Evolutionary conservation across 257 asterid species (phyloP), one percentile per base, ranked within the genome.

Genomic region (Lantana camara): DNA sequence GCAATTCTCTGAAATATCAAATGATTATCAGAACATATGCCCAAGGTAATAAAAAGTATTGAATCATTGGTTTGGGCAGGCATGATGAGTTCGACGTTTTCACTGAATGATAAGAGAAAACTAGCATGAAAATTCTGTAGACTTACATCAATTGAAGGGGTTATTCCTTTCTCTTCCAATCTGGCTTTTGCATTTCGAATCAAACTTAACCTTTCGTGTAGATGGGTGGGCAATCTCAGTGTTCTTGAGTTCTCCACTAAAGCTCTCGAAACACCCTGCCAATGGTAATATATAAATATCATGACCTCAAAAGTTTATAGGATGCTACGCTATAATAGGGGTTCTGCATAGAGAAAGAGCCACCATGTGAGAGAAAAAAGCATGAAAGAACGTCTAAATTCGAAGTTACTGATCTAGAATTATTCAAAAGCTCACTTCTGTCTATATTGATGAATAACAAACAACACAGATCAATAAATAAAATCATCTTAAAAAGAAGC

Each of bases 231-330:
- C 80, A 87, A 70, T 74, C 97, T 82, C 66, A 90, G 74, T 52
- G 91, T 88, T 77, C 95, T 84, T 38, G 97, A 88, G 76, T 87
- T 90, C 55, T 88, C 90, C 68, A 86, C 94, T 63, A 88, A 71
- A 71, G 97, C 85, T 77, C 85, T 90, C 53, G 96, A 81, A 68
- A 93, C 96, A 66, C 99, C 99, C 99, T 93, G 83, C 46, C 47
- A 61, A 47, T 35, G 19, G 35, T 23, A 60, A 57, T 61, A 45
- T 10, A 55, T 34, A 8, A 22, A 15, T 52, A 56, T 46, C 12
- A 51, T 41, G 58, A 38, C 57, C 59, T 38, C 5, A 46, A 27
- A 10, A 47, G 37, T 34, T 44, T n/a, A 52, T 1, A 54, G 20
- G 63, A 42, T 21, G 16, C 29, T 21, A 42, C 16, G 16, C 29